Evolutionary conservation across 768 basidiomycete genomes (phyloP), one percentile per base, ranked within the genome.

Genomic region (Scleroderma bovista): DNA sequence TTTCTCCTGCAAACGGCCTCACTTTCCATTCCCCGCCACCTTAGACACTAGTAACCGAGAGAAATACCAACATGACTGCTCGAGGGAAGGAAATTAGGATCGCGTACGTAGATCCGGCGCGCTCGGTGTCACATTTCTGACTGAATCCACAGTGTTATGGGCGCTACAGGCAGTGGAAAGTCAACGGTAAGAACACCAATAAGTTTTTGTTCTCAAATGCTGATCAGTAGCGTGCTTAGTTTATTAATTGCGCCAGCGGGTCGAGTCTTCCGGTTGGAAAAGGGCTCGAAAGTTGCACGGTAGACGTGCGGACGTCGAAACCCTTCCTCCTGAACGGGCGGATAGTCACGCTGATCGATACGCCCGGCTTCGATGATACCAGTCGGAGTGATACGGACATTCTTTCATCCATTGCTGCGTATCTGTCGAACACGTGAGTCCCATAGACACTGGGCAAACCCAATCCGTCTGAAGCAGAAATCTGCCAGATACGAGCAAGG

Each of bases 311-410:
- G 50, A 54, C 66, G 3, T 60, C 74, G 1, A 47, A 64, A 7
- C 62, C 73, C 1, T 75, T 78, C 57, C 49, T 64, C 23, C 49
- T 76, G 5, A 70, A 74, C 40, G 74, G 71, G 2, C 60, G 62
- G 9, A 52, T 46, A 26, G 64, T 79, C 19, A 71, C 64, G 2
- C 60, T 81, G 9, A 72, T 81, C 47, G 78, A 81, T 55, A 80
- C 78, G 0, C 78, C 78, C 2, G 78, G 78, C 3, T 79, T 79
- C 51, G 78, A 79, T 54, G 76, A 79, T 53, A 73, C 76, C 1
- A 46, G n/a, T 43, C 65, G 62, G 46, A 73, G 69, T 46, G 75
- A 77, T 47, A 66, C 70, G 0, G 74, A 72, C 22, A 66, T 78
- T 10, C 57, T 78, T 16, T 67, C 63, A 15, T 68, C 73, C 69